Evolutionary conservation across 805 yeast species (phyloP), one percentile per base, ranked within the genome.

Genomic region (Blastobotrys parvus): DNA sequence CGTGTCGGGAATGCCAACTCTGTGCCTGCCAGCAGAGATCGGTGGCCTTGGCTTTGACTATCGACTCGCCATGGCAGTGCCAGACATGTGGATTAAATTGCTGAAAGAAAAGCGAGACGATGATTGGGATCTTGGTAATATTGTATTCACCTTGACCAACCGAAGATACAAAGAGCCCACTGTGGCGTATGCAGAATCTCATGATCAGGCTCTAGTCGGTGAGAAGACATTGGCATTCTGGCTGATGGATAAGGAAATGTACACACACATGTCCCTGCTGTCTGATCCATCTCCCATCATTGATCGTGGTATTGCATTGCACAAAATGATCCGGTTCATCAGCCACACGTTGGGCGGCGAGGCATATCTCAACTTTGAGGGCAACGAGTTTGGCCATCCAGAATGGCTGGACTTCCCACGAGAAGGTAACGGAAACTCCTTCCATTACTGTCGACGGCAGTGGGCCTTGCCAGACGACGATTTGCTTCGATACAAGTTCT

Each of bases 321-420:
- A 90, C 66, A 90, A 90, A 61, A 64, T 92, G 77, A 92, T 90
- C 48, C 74, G 98, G 51, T 70, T 92, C 43, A 55, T 89, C 18
- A 90, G 97, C 1, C 89, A 86, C 55, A 69, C 89, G 1, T 69
- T 90, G n/a, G 97, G 97, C 38, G 98, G 98, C 44, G 97, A 90
- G 64, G 96, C 95, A 0, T 90, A 90, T 59, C 74, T 90, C 59
- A 90, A 89, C 61, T 90, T 90, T 61, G 97, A 90, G 69, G 97
- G 98, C 45, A 90, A 90, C 58, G 98, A 90, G 65, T 90, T 92
- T 67, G 98, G 98, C 15, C 98, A 90, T 57, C 98, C 97, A 2
- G 98, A 90, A 61, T 90, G 98, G 98, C 74, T 92, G 41, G 98
- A 90, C 63, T 92, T 90, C 72, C 97, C 98, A 11, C 78, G 96